Conservation (phyloP, 2,329 filamentous ascomycete genomes). For the Aplosporella prunicola region DNA sequence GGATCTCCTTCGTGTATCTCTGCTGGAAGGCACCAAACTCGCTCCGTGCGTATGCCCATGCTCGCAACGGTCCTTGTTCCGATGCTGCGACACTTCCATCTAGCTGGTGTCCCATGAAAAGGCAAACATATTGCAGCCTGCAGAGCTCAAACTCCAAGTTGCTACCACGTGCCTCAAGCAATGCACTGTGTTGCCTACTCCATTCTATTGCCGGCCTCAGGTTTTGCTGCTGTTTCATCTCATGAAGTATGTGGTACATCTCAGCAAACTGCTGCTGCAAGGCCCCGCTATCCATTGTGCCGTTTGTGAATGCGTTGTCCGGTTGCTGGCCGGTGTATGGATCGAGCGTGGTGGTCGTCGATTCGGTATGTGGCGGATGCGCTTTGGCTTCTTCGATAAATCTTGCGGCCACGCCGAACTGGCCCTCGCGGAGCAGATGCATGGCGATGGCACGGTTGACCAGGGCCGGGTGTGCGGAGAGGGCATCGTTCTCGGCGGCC, state of each 20-base stretch:
- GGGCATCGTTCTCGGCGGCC: conserved; percentile 69
- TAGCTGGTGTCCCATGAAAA: conserved; percentile 62
- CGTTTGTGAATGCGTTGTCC: conserved; percentile 37
- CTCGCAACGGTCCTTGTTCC: conserved; percentile 49
- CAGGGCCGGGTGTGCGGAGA: conserved; percentile 63
- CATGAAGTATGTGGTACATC: conserved; percentile 83
- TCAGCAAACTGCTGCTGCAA: conserved; percentile 74
- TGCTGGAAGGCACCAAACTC: conserved; percentile 67
- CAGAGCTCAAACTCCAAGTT: conserved; percentile 93
- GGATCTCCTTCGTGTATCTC: conserved; percentile 69
- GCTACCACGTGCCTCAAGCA: conserved; percentile 72
- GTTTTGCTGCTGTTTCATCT: conserved; percentile 62
- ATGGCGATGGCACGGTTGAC: conserved; percentile 93
- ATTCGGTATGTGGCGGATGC: conserved; percentile 33
- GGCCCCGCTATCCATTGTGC: conserved; percentile 44
- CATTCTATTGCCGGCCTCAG: conserved; percentile 78
- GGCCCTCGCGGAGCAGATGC: conserved; percentile 89
- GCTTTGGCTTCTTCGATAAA: conserved; percentile 65
- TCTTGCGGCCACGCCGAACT: conserved; percentile 77
- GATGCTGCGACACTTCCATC: conserved; percentile 36
- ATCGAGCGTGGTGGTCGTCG: conserved; percentile 26
- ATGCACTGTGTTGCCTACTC: conserved; percentile 61
- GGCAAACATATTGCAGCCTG: conserved; percentile 79
- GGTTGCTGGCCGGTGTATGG: conserved; percentile 28
- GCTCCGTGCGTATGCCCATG: conserved; percentile 64